Percentiles rank a stretch among this genome's conserved stretches.
Evolutionary conservation across 1,284 basidiomycete genomes (phyloP).

Genomic region (Austroboletus niveus): DNA sequence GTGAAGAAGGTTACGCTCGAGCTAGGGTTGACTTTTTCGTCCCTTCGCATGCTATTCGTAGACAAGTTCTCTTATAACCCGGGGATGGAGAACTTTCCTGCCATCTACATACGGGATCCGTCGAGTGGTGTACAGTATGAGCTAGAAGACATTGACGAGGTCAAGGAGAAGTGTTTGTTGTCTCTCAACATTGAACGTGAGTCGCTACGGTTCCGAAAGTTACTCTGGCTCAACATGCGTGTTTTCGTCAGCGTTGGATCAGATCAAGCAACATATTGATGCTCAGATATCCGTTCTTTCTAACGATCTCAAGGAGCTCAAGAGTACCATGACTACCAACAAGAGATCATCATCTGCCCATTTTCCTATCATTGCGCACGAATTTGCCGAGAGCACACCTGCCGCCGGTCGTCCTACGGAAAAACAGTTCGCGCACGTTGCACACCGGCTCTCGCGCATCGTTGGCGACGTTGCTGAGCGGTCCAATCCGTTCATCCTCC

Average conservation of each 20-base stretch:
- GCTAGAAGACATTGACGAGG: slow-evolving; percentile 92
- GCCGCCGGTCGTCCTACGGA: slow-evolving; percentile 66
- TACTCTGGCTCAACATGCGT: slow-evolving; percentile 7
- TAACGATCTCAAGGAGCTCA: slow-evolving; percentile 91
- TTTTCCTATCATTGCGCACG: slow-evolving; percentile 47
- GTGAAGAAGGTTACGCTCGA: slow-evolving; percentile 87
- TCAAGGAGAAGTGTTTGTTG: slow-evolving; percentile 84
- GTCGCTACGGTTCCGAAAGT: slow-evolving; percentile 33
- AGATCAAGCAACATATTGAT: slow-evolving; percentile 98
- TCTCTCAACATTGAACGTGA: slow-evolving; percentile 96
- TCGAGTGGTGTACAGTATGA: slow-evolving; percentile 93
- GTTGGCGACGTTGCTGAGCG: slow-evolving; percentile 41
- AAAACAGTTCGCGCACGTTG: slow-evolving; percentile 66
- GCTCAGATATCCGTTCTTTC: slow-evolving; percentile 82
- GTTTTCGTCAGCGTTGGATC: slow-evolving; percentile 78
- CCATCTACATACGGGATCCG: slow-evolving; percentile 93
- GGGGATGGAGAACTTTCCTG: slow-evolving; percentile 90
- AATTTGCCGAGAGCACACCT: slow-evolving; percentile 59
- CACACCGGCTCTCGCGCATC: slow-evolving; percentile 66
- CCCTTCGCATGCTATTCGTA: slow-evolving; percentile 85
- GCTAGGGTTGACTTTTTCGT: slow-evolving; percentile 66
- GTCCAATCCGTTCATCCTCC: slow-evolving; percentile 40
- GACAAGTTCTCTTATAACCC: slow-evolving; percentile 96
- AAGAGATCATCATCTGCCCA: slow-evolving; percentile 45
- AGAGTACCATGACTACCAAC: slow-evolving; percentile 56